Conservation (phyloP, 2,329 filamentous ascomycete genomes). For the Calonectria ilicicola region DNA sequence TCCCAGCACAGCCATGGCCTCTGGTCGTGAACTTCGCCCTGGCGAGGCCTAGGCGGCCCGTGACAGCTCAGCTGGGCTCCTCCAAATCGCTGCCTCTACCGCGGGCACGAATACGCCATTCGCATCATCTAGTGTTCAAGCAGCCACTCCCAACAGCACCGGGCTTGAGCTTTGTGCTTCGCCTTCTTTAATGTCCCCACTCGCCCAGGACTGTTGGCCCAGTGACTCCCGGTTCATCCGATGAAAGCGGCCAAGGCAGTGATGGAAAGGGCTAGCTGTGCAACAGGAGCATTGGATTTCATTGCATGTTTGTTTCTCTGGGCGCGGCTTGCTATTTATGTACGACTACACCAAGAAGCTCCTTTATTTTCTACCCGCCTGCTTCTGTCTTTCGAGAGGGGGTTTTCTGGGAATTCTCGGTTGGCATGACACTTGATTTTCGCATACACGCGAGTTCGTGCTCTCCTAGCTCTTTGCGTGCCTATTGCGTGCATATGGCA, state of each 20-base stretch:
- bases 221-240: not conserved
- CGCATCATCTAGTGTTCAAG: constrained; percentile 21
- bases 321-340: constrained; percentile 29
- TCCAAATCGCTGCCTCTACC: constrained; percentile 17
- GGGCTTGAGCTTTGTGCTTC: not conserved
- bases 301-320: constrained; percentile 22
- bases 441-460: constrained; percentile 5
- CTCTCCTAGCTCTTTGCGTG: not conserved
- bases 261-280: not conserved
- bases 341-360: constrained; percentile 31
- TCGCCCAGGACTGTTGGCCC: constrained; percentile 11
- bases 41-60: constrained; percentile 55
- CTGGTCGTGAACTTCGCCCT: constrained; percentile 67
- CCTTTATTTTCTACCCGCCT: constrained; percentile 5
- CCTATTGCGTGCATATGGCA: constrained; percentile 18
- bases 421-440: constrained; percentile 13
- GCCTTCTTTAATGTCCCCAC: constrained; percentile 4
- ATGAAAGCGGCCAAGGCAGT: not conserved
- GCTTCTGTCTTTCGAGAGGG: constrained; percentile 25
- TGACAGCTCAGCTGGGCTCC: constrained; percentile 39
- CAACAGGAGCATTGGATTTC: constrained; percentile 20
- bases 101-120: constrained; percentile 23
- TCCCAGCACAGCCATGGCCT: constrained; percentile 58
- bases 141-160: constrained; percentile 6
- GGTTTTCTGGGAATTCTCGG: constrained; percentile 14